phyloP scores from a whole-genome alignment of 768 basidiomycete genomes.

The Wakefieldia striispora region DNA sequence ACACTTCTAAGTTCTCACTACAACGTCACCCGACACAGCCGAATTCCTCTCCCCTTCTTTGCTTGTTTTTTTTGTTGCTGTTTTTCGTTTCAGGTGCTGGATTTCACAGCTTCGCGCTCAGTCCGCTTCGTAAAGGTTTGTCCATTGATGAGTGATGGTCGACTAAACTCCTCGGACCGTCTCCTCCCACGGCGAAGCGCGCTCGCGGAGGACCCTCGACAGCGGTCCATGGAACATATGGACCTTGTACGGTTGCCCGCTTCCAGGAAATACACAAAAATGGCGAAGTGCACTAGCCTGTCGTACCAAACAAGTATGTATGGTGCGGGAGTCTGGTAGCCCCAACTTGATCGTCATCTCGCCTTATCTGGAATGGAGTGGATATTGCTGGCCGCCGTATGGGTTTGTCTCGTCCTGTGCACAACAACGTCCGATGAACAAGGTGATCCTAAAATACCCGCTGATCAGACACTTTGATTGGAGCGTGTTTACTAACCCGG shows the following conservation, averaged over 20 bases:
- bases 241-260: background rate
- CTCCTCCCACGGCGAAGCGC: no score
- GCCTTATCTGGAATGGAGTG: background rate
- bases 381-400: no score
- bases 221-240: background rate
- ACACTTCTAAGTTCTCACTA: no score
- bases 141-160: background rate
- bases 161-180: slow-evolving; percentile 21
- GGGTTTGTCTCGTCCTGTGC: background rate
- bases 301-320: no score
- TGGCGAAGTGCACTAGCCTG: no score
- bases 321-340: no score
- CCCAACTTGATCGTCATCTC: background rate
- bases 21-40: no score
- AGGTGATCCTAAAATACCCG: slow-evolving; percentile 18
- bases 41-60: no score
- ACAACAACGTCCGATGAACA: slow-evolving; percentile 1
- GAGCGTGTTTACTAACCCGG: background rate
- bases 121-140: background rate
- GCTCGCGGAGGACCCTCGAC: background rate
- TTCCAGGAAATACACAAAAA: no score
- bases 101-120: no score
- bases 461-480: slow-evolving; percentile 20
- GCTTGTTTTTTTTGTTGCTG: no score
- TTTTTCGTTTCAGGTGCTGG: no score